Evolutionary conservation across 371 early-diverging fungal genomes (phyloP).

Genomic region (Saksenaea vasiformis): DNA sequence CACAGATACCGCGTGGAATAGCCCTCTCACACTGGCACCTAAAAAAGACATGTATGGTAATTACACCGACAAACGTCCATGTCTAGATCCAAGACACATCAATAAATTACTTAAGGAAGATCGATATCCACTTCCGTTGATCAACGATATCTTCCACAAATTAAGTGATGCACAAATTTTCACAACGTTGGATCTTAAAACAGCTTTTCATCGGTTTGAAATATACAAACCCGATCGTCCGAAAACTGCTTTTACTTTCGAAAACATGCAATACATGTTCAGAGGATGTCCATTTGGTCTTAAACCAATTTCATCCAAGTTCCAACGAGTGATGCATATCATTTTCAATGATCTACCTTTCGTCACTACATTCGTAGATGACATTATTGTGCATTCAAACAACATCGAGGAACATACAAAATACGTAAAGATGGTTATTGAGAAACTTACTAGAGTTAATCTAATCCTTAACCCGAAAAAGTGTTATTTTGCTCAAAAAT

Average conservation of each 20-base stretch:
- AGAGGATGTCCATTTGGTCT: constrained; percentile 4
- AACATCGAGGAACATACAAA: neutral
- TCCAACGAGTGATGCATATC: neutral
- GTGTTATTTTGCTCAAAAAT: constrained; percentile 13
- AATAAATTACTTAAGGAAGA: constrained; percentile 1
- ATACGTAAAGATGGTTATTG: constrained; percentile 3
- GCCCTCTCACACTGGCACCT: constrained; percentile 19
- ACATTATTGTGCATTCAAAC: neutral
- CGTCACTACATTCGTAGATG: too few species aligned
- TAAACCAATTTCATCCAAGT: constrained; percentile 3
- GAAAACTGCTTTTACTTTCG: too few species aligned
- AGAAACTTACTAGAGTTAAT: neutral
- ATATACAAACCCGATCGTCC: neutral
- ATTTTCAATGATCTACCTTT: constrained; percentile 1
- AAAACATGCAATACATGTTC: neutral
- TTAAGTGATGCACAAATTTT: neutral
- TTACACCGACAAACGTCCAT: constrained; percentile 8
- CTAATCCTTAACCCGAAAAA: constrained; percentile 19
- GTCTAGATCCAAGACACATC: constrained; percentile 18
- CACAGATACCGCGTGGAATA: constrained; percentile 9
- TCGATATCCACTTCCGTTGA: neutral
- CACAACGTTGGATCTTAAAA: neutral
- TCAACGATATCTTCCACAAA: too few species aligned
- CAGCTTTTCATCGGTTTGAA: too few species aligned
- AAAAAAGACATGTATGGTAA: constrained; percentile 18